Conservation (phyloP, 345 rosid species). For the Gossypium sturtianum region DNA sequence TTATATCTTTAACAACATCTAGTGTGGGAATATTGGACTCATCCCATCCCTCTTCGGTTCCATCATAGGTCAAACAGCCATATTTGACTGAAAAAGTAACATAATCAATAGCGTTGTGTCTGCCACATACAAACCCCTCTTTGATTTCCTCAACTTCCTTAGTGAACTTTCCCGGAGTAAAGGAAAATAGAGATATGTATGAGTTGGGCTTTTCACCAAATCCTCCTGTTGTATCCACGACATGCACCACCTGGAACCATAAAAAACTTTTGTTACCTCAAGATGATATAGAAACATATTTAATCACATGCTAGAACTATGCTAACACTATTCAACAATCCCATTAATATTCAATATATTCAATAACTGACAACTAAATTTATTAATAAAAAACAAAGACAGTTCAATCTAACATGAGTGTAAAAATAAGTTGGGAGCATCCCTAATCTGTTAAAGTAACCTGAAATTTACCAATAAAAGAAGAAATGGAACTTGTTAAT, state of each 20-base stretch:
- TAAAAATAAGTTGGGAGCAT: background rate
- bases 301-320: slow-evolving; percentile 8
- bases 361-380: background rate
- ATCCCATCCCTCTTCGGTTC: slow-evolving; percentile 63
- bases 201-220: slow-evolving; percentile 44
- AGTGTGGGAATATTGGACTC: slow-evolving; percentile 54
- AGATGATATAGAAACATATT: background rate
- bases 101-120: slow-evolving; percentile 63
- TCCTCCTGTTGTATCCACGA: slow-evolving; percentile 63
- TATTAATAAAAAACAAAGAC: background rate
- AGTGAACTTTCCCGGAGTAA: slow-evolving; percentile 79
- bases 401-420: no score
- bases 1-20: slow-evolving; percentile 37
- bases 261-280: slow-evolving; percentile 3
- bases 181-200: slow-evolving; percentile 60
- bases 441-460: background rate
- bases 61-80: slow-evolving; percentile 61
- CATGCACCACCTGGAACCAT: slow-evolving; percentile 69
- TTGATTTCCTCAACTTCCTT: slow-evolving; percentile 58
- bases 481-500: background rate
- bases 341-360: background rate
- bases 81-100: slow-evolving; percentile 67
- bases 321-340: background rate
- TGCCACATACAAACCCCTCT: slow-evolving; percentile 77
- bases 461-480: background rate